Conservation (phyloP, 2,329 filamentous ascomycete species). For the Aspergillus sojae region DNA sequence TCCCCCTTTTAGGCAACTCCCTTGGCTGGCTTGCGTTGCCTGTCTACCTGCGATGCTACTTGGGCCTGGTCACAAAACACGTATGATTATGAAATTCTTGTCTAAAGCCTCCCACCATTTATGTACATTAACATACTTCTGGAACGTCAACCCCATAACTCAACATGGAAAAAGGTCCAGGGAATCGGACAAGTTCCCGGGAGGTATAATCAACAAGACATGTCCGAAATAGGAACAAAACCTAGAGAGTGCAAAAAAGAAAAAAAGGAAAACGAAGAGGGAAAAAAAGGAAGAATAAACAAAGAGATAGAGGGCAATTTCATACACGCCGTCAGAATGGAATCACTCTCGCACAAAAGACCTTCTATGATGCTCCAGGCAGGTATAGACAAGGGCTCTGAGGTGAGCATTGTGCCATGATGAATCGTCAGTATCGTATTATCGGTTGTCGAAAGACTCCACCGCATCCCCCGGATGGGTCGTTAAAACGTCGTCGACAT, state of each 20-base stretch:
- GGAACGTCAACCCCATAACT: conserved; percentile 11
- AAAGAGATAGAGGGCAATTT: conserved; percentile 20
- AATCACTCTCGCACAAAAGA: conserved; percentile 14
- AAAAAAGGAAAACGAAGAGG: not conserved
- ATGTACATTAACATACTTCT: conserved; percentile 25
- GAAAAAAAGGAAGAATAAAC: too few species aligned
- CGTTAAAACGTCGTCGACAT: conserved; percentile 20
- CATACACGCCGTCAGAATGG: conserved; percentile 26
- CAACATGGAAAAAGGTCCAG: conserved; percentile 21
- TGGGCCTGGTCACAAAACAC: not conserved
- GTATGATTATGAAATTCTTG: conserved; percentile 15
- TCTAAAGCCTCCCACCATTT: conserved; percentile 21
- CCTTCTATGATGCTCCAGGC: conserved; percentile 27
- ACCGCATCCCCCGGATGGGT: conserved; percentile 12
- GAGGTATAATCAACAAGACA: conserved; percentile 41
- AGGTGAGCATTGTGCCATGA: conserved; percentile 20
- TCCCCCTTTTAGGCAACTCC: not conserved
- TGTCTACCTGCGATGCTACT: not conserved
- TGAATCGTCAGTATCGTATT: conserved; percentile 26
- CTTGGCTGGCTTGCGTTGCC: not conserved
- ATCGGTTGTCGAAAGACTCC: conserved; percentile 16
- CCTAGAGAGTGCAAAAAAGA: conserved; percentile 16
- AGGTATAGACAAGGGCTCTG: conserved; percentile 13
- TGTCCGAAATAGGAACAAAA: conserved; percentile 31
- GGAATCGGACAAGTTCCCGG: conserved; percentile 28